Conservation (phyloP, 805 yeast genomes). For the Isabelozyma pseudorhagii region DNA sequence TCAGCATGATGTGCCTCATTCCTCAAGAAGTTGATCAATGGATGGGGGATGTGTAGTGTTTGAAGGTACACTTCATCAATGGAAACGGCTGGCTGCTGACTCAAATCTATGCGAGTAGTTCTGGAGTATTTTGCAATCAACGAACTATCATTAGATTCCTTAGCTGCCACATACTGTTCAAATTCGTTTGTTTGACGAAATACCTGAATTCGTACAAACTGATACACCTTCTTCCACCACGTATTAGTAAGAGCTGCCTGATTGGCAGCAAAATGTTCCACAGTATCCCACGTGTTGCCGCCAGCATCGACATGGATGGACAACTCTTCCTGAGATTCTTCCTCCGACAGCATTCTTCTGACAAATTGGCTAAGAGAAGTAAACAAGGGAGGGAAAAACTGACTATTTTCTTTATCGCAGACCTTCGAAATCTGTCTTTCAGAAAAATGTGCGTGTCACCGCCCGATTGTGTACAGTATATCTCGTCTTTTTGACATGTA, state of each 20-base stretch:
- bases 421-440: background rate
- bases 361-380: background rate
- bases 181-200: conserved; percentile 28
- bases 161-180: conserved; percentile 36
- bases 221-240: conserved; percentile 16
- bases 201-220: conserved; percentile 22
- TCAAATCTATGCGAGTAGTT: conserved; percentile 36
- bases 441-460: no score
- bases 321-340: conserved; percentile 9
- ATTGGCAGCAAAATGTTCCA: background rate
- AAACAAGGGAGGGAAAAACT: background rate
- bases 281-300: background rate
- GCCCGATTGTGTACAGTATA: background rate
- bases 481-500: background rate
- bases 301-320: conserved; percentile 3
- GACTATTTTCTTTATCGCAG: background rate
- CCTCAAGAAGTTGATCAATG: conserved; percentile 31
- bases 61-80: conserved; percentile 35
- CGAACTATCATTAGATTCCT: conserved; percentile 56
- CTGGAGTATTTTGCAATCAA: conserved; percentile 47
- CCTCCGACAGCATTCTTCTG: conserved; percentile 7
- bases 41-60: conserved; percentile 50
- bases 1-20: conserved; percentile 20
- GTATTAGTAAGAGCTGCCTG: conserved; percentile 17
- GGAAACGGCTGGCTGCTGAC: conserved; percentile 14